Percentiles rank a stretch among this genome's conserved stretches.
Conservation (phyloP, 257 asterid genomes). For the Nicotiana obtusifolia region DNA sequence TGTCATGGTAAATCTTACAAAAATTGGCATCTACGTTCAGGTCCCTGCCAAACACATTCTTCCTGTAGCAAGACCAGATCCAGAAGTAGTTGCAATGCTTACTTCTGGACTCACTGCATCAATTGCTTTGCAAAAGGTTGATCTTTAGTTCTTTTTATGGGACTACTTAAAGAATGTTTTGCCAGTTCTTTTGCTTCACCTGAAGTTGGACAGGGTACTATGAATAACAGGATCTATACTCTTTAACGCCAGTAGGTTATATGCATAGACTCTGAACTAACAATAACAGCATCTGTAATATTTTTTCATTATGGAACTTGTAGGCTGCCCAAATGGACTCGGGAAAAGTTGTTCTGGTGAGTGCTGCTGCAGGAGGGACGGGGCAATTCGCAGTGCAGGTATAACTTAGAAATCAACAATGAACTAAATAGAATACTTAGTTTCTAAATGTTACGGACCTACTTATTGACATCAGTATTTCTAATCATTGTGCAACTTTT, state of each 20-base stretch:
- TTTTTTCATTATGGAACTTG: background rate
- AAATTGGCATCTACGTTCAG: conserved; percentile 27
- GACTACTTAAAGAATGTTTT: background rate
- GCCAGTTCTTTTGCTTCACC: background rate
- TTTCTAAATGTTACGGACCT: no score
- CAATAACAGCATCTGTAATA: no score
- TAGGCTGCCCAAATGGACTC: conserved; percentile 86
- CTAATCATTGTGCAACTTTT: background rate
- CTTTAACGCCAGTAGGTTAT: no score
- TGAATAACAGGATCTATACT: no score
- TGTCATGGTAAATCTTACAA: background rate
- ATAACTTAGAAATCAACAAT: background rate
- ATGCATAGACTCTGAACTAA: no score
- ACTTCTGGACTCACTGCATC: conserved; percentile 94
- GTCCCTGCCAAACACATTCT: conserved; percentile 74
- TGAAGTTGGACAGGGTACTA: no score
- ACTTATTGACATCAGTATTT: no score
- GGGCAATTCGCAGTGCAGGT: conserved; percentile 96
- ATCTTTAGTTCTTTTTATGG: background rate
- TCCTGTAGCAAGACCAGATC: conserved; percentile 89
- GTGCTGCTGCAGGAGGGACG: conserved; percentile 97
- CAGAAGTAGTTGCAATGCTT: conserved; percentile 86
- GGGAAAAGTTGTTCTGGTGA: conserved; percentile 78
- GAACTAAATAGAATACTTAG: no score
- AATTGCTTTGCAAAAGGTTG: conserved; percentile 81